Percentiles rank a stretch among this genome's conserved stretches.
Evolutionary conservation across 306 rosid species (phyloP).

Genomic region (Lithocarpus polystachyus): DNA sequence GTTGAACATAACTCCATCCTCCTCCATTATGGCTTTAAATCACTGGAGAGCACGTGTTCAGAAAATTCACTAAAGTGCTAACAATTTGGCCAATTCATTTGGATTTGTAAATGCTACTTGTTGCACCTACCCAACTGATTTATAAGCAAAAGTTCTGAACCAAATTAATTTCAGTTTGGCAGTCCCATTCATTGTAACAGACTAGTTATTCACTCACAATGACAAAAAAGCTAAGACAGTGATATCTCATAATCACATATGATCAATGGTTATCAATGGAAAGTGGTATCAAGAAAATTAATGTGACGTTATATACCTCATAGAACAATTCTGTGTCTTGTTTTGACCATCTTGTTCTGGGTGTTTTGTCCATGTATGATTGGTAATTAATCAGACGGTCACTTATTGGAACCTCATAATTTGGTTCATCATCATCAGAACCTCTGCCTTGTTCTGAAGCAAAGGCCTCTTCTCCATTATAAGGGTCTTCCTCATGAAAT

Average conservation of each 20-base stretch:
- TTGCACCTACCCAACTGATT: background rate
- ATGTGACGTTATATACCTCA: constrained; percentile 41
- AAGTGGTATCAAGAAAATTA: background rate
- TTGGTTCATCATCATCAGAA: constrained; percentile 45
- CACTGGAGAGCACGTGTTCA: background rate
- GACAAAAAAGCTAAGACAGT: background rate
- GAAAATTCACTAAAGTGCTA: background rate
- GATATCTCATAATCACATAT: background rate
- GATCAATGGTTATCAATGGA: background rate
- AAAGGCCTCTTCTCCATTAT: constrained; percentile 38
- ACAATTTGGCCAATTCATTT: background rate
- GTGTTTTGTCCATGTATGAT: constrained; percentile 70
- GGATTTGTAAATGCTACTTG: background rate
- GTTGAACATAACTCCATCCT: background rate
- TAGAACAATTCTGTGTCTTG: constrained; percentile 77
- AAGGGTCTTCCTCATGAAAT: constrained; percentile 31
- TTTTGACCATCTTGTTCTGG: constrained; percentile 71
- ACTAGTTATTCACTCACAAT: background rate
- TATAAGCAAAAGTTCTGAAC: background rate
- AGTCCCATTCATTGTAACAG: background rate
- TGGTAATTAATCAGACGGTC: constrained; percentile 56
- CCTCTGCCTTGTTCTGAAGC: constrained; percentile 58
- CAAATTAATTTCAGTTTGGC: background rate
- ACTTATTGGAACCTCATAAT: constrained; percentile 29
- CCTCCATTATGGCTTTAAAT: background rate